phyloP scores from a whole-genome alignment of 2,329 filamentous ascomycete genomes.

The Elsinoe fawcettii region DNA sequence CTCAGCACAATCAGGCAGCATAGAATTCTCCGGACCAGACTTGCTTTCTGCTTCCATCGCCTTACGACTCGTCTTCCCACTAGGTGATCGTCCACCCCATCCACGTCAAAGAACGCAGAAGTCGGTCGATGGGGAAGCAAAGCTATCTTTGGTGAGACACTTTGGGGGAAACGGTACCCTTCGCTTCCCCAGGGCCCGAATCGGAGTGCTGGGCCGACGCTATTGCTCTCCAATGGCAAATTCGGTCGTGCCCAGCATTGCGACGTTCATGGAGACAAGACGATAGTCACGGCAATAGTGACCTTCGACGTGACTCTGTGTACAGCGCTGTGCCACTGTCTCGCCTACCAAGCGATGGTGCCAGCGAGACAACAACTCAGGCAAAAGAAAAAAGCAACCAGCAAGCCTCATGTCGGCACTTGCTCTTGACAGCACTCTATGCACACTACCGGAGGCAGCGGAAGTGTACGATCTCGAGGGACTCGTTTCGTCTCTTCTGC shows the following conservation, averaged over 20 bases:
- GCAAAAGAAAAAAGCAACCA: neutral
- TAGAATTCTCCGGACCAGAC: neutral
- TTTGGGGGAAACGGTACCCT: too few relatives aligned
- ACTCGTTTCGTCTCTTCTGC: neutral
- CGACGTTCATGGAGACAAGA: too few relatives aligned
- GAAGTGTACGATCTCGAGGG: neutral
- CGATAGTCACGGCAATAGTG: neutral
- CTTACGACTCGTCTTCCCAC: too few relatives aligned
- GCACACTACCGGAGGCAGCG: neutral
- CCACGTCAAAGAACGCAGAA: neutral
- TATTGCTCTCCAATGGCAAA: neutral
- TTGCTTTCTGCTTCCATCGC: neutral
- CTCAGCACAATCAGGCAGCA: too few relatives aligned
- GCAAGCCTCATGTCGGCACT: slow-evolving; percentile 4
- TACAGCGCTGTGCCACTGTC: neutral
- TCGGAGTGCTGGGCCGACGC: neutral
- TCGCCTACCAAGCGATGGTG: neutral
- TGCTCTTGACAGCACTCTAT: neutral
- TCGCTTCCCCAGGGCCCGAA: neutral
- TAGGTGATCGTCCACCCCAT: neutral
- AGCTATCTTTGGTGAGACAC: neutral
- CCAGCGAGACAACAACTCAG: neutral
- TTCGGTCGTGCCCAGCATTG: too few relatives aligned
- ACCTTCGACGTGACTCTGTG: too few relatives aligned
- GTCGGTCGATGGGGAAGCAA: neutral